A percentile compares a stretch with the other conserved stretches of the same genome.
These are phyloP conservation scores for Aspergillus fructus DNA, from an alignment of 2,329 filamentous ascomycete genomes.

Conservation along the genomic window DNA sequence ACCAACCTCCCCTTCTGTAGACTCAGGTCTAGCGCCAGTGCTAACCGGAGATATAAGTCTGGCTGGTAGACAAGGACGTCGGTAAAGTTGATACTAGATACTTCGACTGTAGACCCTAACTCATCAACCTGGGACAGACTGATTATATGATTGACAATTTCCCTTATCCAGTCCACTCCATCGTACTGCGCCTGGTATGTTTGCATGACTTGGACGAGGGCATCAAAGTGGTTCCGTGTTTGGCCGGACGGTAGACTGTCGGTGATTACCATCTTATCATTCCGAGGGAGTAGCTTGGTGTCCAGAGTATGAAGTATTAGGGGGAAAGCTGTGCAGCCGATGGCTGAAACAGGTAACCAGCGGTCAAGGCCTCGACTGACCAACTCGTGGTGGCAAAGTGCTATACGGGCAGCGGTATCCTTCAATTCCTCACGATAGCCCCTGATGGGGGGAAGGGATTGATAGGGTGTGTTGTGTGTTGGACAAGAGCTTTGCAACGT, in stretches of 20 bases:
- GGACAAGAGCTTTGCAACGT: too few species aligned
- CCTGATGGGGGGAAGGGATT: too few species aligned
- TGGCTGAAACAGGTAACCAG: neutral
- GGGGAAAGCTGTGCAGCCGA: neutral
- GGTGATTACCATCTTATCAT: too few species aligned
- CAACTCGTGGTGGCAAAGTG: neutral
- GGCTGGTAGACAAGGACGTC: neutral
- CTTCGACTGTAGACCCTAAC: neutral
- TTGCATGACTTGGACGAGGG: neutral
- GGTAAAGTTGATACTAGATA: neutral
- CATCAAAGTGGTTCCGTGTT: neutral
- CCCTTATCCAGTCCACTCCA: neutral
- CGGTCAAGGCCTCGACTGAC: neutral
- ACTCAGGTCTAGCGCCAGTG: neutral
- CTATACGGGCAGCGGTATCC: neutral
- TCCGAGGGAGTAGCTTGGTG: neutral
- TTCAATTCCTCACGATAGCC: neutral
- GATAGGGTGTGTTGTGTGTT: too few species aligned
- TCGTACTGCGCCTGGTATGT: neutral
- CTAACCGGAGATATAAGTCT: neutral
- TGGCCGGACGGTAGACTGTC: too few species aligned
- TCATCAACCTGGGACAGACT: neutral
- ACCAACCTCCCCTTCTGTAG: neutral
- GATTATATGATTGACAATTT: neutral
- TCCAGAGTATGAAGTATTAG: neutral